phyloP scores from a whole-genome alignment of 1,284 basidiomycete species.

The Malassezia furfur region DNA sequence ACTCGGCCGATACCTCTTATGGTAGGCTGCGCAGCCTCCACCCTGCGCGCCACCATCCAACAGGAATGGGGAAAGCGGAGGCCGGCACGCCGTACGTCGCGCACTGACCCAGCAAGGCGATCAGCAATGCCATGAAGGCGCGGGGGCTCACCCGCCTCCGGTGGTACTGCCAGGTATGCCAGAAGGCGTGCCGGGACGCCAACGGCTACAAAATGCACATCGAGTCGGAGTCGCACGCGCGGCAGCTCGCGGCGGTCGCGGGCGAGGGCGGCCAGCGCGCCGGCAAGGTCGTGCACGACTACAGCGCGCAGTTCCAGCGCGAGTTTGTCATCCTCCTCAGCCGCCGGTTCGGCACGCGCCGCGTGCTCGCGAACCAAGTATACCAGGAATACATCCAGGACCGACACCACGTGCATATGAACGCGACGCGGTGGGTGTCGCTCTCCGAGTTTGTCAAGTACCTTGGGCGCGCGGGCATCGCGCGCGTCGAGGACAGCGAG shows the following conservation, averaged over 20 bases:
- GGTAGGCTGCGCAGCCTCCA: conserved; percentile 10
- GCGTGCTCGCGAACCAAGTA: conserved; percentile 67
- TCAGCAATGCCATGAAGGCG: conserved; percentile 46
- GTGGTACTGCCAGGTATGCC: conserved; percentile 47
- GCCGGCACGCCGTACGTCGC: conserved; percentile 18
- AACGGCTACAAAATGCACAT: conserved; percentile 55
- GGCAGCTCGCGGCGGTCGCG: conserved; percentile 81
- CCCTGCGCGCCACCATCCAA: not conserved
- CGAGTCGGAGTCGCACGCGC: conserved; percentile 74
- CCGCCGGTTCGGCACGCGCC: conserved; percentile 51
- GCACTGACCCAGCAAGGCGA: conserved; percentile 29
- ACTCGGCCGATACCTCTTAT: conserved; percentile 16
- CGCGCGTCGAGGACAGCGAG: conserved; percentile 90
- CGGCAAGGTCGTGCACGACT: conserved; percentile 79
- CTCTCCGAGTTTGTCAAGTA: conserved; percentile 87
- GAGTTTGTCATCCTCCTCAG: conserved; percentile 84
- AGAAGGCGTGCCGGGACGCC: conserved; percentile 44
- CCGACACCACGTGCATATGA: conserved; percentile 94
- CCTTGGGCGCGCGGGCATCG: conserved; percentile 75
- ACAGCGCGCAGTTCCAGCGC: conserved; percentile 77
- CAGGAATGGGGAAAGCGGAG: conserved; percentile 15
- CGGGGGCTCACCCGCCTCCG: conserved; percentile 44
- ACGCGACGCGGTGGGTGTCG: conserved; percentile 92
- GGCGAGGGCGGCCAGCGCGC: conserved; percentile 65
- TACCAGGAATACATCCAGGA: conserved; percentile 98